Evolutionary conservation across 1,139 yeast species (phyloP).

Genomic region (Yamadazyma epiphylla): DNA sequence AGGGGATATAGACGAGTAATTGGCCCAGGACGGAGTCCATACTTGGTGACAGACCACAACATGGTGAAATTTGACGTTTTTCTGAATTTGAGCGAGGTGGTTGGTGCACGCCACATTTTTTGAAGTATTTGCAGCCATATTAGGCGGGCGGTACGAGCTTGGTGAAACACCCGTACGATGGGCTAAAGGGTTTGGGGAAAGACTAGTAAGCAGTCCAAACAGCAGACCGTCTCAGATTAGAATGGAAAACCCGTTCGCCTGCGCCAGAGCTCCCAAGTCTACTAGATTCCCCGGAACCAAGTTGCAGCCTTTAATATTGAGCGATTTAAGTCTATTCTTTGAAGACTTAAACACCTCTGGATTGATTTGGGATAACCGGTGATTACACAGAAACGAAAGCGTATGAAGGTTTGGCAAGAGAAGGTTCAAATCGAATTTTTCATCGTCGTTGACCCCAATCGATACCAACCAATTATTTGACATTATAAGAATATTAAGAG

Average conservation of each 20-base stretch:
- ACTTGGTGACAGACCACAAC: no score
- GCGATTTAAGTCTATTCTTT: not conserved
- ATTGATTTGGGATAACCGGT: conserved; percentile 11
- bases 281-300: conserved; percentile 5
- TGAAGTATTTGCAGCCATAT: no score
- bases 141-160: no score
- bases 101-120: no score
- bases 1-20: no score
- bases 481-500: conserved; percentile 20
- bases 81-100: no score
- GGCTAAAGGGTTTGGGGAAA: no score
- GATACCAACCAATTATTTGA: conserved; percentile 14
- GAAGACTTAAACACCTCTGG: conserved; percentile 8
- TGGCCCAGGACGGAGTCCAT: no score
- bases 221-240: no score
- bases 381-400: conserved; percentile 15
- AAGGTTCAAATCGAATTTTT: conserved; percentile 6
- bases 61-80: no score
- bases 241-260: conserved; percentile 3
- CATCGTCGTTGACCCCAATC: conserved; percentile 12
- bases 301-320: conserved; percentile 9
- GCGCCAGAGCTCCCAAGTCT: conserved; percentile 2
- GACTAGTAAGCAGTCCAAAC: no score
- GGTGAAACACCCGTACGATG: no score
- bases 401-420: conserved; percentile 16